Base-by-base conservation (phyloP, 2,329 filamentous ascomycete species). In the Neopestalotiopsis clavispora region DNA sequence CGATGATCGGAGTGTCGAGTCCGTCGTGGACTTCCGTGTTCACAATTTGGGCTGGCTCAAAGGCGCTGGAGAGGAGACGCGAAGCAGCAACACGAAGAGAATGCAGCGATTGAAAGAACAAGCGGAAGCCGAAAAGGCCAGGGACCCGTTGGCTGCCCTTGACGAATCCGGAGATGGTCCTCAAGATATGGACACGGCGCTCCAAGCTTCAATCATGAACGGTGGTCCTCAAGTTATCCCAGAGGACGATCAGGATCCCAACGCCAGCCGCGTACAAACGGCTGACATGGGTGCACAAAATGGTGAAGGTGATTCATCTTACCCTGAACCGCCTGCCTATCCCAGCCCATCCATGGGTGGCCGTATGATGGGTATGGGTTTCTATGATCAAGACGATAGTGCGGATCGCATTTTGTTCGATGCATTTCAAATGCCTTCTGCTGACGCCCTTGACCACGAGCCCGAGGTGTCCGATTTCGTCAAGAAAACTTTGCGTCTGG, bases 1-100 rank as follows among this genome's bases (percentile, higher is more conserved):
- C 2, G 96, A 99, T 80, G 92, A 93, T 65, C 90, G 96, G 70
- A 98, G 95, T 75, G 90, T 97, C 5, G 95, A 98, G 79, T 91
- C 90, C 30, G 86, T 98, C 28, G 94, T 98, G 9, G 94, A 98
- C 77, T 98, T 98, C 79, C 90, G 93, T 32, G 86, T 93, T 56
- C 95, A 97, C 66, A 99, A 99, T 78, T 84, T 97, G 32, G 88
- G 87, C 57, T 98, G 94, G 94, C 83, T 98, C 62, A 89, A 88
- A 76, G 86, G 84, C 12, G 80, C 82, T 17, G 88, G 87, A 14
- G 88, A 90, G 68, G 86, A 89, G 69, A 84, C 85, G 68, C 85
- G 88, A 30, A 89, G 84, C 73, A 85, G 86, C 62, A 83, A 88
- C 71, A 88, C 85, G 74, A 86, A 84, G 68, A 83, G 87, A 14